Evolutionary conservation across 2,329 filamentous ascomycete species (phyloP).

Genomic region (Alternaria infectoria): DNA sequence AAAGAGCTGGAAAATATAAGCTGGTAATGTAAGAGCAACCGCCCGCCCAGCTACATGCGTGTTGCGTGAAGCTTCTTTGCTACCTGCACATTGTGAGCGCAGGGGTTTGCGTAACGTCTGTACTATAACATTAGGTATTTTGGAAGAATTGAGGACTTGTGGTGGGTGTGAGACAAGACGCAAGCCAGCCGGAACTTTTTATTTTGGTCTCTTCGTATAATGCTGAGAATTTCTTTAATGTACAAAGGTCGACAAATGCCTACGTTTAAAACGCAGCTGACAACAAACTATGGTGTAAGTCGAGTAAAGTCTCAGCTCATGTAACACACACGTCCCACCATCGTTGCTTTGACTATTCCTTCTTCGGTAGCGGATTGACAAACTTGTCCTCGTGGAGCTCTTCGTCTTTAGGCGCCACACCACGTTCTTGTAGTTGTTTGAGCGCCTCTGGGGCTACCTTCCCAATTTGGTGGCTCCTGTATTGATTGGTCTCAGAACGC

Average conservation of each 20-base stretch:
- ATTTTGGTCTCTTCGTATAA: background rate
- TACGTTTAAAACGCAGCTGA: background rate
- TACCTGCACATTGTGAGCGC: background rate
- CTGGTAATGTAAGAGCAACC: background rate
- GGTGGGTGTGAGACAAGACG: background rate
- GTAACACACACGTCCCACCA: background rate
- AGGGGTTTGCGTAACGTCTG: background rate
- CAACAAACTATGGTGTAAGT: background rate
- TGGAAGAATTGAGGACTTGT: background rate
- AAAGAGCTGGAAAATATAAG: conserved; percentile 8
- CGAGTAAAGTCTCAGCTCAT: background rate
- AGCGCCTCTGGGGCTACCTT: conserved; percentile 17
- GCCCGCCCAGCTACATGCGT: background rate
- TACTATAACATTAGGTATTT: background rate
- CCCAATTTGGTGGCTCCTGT: conserved; percentile 23
- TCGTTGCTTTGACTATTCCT: background rate
- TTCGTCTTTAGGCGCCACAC: conserved; percentile 10
- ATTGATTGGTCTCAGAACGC: background rate
- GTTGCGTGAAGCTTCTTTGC: background rate
- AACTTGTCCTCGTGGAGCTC: conserved; percentile 21
- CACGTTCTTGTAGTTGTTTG: conserved; percentile 21
- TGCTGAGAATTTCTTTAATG: background rate
- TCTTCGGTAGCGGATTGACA: conserved; percentile 7
- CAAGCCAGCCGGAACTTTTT: background rate
- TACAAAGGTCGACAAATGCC: background rate